Evolutionary conservation across 768 basidiomycete species (phyloP).

Genomic region (Naganishia vaughanmartiniae): DNA sequence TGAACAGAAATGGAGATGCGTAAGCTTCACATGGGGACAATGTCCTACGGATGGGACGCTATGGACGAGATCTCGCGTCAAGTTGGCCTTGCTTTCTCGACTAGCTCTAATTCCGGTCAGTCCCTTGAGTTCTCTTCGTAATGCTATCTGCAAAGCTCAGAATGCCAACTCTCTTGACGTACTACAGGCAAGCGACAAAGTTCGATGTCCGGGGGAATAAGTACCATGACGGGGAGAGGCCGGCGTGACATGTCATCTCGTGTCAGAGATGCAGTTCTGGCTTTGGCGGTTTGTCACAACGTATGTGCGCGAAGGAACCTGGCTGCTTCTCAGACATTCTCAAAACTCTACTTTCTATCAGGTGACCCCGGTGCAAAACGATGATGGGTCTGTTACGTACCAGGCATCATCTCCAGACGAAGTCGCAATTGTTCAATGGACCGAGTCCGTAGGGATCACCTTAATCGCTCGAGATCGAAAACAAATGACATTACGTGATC

Average conservation of each 20-base stretch:
- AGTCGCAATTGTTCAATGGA: constrained; percentile 97
- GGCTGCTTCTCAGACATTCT: background rate
- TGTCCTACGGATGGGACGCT: constrained; percentile 94
- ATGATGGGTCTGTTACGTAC: constrained; percentile 91
- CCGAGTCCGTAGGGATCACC: constrained; percentile 86
- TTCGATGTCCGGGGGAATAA: constrained; percentile 66
- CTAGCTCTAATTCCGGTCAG: constrained; percentile 61
- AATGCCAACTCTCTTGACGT: background rate
- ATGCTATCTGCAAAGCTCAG: background rate
- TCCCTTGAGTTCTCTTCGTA: background rate
- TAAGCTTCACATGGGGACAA: constrained; percentile 97
- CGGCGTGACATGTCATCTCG: constrained; percentile 91
- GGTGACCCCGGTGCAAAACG: constrained; percentile 94
- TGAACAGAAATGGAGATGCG: constrained; percentile 95
- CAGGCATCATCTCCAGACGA: constrained; percentile 99
- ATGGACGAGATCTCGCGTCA: constrained; percentile 98
- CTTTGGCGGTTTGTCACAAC: constrained; percentile 93
- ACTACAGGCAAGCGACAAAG: constrained; percentile 51
- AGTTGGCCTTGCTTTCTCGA: constrained; percentile 77
- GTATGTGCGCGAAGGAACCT: constrained; percentile 56
- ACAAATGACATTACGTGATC: constrained; percentile 76
- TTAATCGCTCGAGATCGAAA: constrained; percentile 86
- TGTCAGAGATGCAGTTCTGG: constrained; percentile 85
- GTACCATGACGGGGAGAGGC: constrained; percentile 78
- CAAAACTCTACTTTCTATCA: constrained; percentile 45